Percentiles rank a stretch among this genome's conserved stretches.
These are phyloP conservation scores for Tagetes erecta DNA, from an alignment of 129 eudicot genomes.

Conservation along the genomic window DNA sequence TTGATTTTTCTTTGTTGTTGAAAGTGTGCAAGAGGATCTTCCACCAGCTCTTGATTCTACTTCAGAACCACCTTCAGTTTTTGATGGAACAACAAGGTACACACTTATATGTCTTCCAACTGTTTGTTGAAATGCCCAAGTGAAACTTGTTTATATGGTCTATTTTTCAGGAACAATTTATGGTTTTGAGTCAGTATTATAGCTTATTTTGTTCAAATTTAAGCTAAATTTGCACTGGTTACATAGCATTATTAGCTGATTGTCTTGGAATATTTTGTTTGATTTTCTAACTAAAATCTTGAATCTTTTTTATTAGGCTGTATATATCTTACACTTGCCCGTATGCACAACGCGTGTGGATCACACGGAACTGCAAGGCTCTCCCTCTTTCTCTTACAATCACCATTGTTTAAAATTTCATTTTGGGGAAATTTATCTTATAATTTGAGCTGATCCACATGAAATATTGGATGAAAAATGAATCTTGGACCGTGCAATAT, in stretches of 20 bases:
- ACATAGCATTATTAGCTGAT: conserved; percentile 8
- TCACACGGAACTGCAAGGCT: conserved; percentile 85
- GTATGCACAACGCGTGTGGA: conserved; percentile 89
- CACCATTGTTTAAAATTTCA: conserved; percentile 1
- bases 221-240: conserved; percentile 3
- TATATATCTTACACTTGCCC: conserved; percentile 85
- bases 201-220: not conserved
- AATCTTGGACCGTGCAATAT: not conserved
- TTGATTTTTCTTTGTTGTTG: conserved; percentile 9
- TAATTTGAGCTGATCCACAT: conserved; percentile 27
- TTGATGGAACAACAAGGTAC: conserved; percentile 84
- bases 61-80: conserved; percentile 83
- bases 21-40: conserved; percentile 61
- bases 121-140: conserved; percentile 29
- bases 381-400: conserved; percentile 22
- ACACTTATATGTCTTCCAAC: not conserved
- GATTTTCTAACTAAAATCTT: not conserved
- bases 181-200: not conserved
- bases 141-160: conserved; percentile 10
- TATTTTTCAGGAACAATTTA: not conserved
- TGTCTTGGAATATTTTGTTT: not conserved
- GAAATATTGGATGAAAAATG: conserved; percentile 14
- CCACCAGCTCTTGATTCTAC: conserved; percentile 87
- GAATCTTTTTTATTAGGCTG: conserved; percentile 46
- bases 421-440: not conserved